Percentiles rank a stretch among this genome's conserved stretches.
These are phyloP conservation scores for Lophiostoma macrostomum DNA, from an alignment of 495 filamentous ascomycete species.

Conservation along the genomic window DNA sequence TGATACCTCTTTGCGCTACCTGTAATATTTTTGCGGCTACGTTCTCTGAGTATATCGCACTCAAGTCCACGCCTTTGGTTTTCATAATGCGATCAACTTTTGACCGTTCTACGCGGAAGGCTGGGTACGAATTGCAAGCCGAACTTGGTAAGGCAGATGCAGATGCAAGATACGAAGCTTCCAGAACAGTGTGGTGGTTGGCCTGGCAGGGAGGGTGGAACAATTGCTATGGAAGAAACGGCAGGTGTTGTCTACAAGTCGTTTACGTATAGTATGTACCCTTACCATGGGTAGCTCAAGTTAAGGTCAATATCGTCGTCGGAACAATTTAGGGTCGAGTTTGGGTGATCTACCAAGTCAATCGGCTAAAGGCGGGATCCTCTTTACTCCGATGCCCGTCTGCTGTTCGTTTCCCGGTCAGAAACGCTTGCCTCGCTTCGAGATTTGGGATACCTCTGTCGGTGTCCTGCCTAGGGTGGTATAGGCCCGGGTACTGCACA, in stretches of 20 bases:
- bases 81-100: too few species aligned
- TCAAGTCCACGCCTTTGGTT: slow-evolving; percentile 6
- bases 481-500: too few species aligned
- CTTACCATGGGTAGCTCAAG: too few species aligned
- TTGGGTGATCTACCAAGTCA: neutral
- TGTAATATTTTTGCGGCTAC: slow-evolving; percentile 15
- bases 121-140: neutral
- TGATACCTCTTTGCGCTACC: slow-evolving; percentile 14
- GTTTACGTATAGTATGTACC: too few species aligned
- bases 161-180: too few species aligned
- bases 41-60: slow-evolving; percentile 14
- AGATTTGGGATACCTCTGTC: too few species aligned
- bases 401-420: neutral
- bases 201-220: too few species aligned
- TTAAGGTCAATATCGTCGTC: neutral
- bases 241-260: too few species aligned
- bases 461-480: too few species aligned
- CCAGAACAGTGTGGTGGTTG: too few species aligned
- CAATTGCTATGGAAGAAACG: too few species aligned
- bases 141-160: neutral
- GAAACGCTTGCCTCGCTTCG: neutral
- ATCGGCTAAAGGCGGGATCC: slow-evolving; percentile 6
- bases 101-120: neutral
- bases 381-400: slow-evolving; percentile 7
- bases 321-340: neutral